Evolutionary conservation across 2,329 filamentous ascomycete genomes (phyloP), one percentile per base, ranked within the genome.

Genomic region (Aspergillus pseudoviridinutans): DNA sequence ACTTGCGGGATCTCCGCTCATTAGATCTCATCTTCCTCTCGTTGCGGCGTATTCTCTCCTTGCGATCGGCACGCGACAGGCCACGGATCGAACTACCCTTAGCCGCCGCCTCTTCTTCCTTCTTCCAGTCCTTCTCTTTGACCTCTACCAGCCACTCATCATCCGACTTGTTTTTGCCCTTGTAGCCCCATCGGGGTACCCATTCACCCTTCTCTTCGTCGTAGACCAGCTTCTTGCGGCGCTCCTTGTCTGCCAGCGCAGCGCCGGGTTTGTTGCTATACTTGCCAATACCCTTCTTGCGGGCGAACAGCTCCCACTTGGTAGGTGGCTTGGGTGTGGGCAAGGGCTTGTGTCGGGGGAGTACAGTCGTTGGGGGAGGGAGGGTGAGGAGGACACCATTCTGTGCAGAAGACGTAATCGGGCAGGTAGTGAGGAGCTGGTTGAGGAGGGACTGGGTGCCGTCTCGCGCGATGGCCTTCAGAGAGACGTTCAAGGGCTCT

Each of bases 271-370:
- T 85, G 64, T 85, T 89, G 84, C 92, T 96, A 76, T 87, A 86
- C 79, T 89, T 90, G 78, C 78, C 78, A 53, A 99, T 97, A 56
- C 94, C 94, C 83, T 97, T 96, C 85, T 96, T 96, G 75, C 87
- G 89, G 49, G 94, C 94, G 79, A 99, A 99, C 70, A 88, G 86
- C 80, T 96, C 88, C 94, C 94, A 99, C 75, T 92, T 96, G 58
- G 93, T 97, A 65, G 88, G 88, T 57, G 87, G 81, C 79, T 92
- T 94, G 65, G 87, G 84, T 56, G 86, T 83, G 1, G 94, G 94
- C 8, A 97, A 81, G 9, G 91, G 91, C 76, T 99, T 97, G 79
- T 97, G 92, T 66, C 94, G 89, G 25, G 94, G 94, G 3, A 97
- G 82, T 0, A 81, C 75, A 1, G 89, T 95, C 22, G 83, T 79